A percentile compares a stretch with the other conserved stretches of the same genome.
Evolutionary conservation across 2,329 filamentous ascomycete genomes (phyloP).

Genomic region (Stenocarpella maydis): DNA sequence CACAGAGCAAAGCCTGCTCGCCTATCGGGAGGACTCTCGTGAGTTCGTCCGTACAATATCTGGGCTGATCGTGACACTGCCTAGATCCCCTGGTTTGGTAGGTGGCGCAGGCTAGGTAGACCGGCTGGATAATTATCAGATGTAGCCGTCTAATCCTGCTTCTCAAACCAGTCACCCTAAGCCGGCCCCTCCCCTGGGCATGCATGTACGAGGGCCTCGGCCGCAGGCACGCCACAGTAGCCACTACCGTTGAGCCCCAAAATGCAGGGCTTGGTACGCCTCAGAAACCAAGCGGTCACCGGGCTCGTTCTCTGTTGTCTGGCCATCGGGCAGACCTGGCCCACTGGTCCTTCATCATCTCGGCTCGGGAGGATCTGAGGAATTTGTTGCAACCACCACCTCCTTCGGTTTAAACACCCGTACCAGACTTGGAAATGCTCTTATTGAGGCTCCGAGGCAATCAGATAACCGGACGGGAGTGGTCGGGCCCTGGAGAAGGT

Average conservation of each 20-base stretch:
- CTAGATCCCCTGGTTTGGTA: slow-evolving; percentile 11
- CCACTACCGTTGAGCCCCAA: slow-evolving; percentile 9
- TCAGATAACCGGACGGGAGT: not conserved
- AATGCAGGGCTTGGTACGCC: slow-evolving; percentile 9
- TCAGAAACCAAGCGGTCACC: not conserved
- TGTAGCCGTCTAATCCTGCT: slow-evolving; percentile 13
- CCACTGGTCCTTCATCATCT: slow-evolving; percentile 13
- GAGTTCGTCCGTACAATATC: not conserved
- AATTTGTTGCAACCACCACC: slow-evolving; percentile 21
- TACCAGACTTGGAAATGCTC: slow-evolving; percentile 1
- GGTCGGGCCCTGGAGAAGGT: not conserved
- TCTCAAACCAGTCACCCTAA: not conserved
- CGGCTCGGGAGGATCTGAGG: slow-evolving; percentile 23
- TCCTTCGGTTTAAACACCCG: slow-evolving; percentile 10
- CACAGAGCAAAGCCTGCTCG: not conserved
- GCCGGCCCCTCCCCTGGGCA: not conserved
- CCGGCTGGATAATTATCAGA: slow-evolving; percentile 15
- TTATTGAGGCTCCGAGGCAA: not conserved
- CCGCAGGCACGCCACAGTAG: not conserved
- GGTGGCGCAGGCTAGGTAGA: slow-evolving; percentile 20
- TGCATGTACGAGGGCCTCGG: not conserved
- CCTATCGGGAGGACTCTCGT: not conserved
- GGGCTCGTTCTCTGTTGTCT: slow-evolving; percentile 1
- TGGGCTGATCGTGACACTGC: slow-evolving; percentile 3
- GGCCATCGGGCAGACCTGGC: not conserved